Evolutionary conservation across 805 yeast species (phyloP), one percentile per base, ranked within the genome.

Genomic region (Kluyveromyces wickerhamii): DNA sequence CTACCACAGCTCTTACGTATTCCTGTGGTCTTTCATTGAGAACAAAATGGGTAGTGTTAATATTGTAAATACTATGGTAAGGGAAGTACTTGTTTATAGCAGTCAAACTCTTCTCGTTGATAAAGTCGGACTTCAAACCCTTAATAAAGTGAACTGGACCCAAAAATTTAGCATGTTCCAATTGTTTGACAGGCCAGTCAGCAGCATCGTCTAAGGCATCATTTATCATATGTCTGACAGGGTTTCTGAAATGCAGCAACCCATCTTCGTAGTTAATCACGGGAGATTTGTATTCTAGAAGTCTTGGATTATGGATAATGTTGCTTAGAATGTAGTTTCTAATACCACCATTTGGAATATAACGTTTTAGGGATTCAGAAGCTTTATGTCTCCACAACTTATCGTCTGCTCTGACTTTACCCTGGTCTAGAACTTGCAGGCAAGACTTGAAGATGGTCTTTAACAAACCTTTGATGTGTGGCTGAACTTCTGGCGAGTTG

Each of bases 401-500:
- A 36, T 54, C 57, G 12, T 36, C 40, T 11, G 52, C 45, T 18
- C 33, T 39, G 21, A 57, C 52, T 14, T 42, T 43, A 9, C 37
- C 36, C 4, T 47, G 32, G 9, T 29, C 37, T 16, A 32, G 31
- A 15, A 41, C 25, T 21, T 43, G 43, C 26, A 62, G 65, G 12
- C 67, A 57, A 5, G 65, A 69, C 31, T 59, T 46, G 24, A 70
- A 53, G 33, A 65, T 61, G 10, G 44, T 45, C 19, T 49, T 41
- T 52, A 67, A 67, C 33, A 49, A 54, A 8, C 41, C 28, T 27
- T 58, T 67, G 18, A 71, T 54, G 11, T 56, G 50, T 16, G 59
- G 58, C 32, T 51, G 51, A 4, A 43, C 56, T 7, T 50, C 41
- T 16, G 77, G 77, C 5, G 69, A 54, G 45, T 70, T 71, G 39